Evolutionary conservation across 2,329 filamentous ascomycete genomes (phyloP), one percentile per base, ranked within the genome.

Genomic region (Drechslera avenae): DNA sequence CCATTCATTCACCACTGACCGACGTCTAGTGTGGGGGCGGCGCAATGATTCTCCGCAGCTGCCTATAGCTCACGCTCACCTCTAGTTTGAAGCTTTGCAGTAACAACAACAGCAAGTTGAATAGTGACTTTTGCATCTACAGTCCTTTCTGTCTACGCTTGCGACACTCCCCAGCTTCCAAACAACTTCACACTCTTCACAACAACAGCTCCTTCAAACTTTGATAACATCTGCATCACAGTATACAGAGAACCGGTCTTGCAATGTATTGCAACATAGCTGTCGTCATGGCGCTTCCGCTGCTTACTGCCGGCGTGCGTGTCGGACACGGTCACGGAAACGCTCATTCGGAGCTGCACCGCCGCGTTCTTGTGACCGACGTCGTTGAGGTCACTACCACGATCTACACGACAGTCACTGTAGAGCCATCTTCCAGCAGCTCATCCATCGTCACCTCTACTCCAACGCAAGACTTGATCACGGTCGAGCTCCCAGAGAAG

Each of bases 321-420:
- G 4, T 40, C 13, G 42, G 21, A 9, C 5, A 16, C 8, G 43
- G 16, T 9, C 5, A 16, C 8, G 43, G 16, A 1, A 42, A 54
- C 16, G 5, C 21, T 3, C 45, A 46, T 41, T 43, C 31, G n/a
- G 26, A 39, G 14, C 10, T 21, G 10, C n/a, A 51, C 13, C 36
- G 19, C 28, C 50, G 50, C 10, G 46, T 28, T 2, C 19, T 57
- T 10, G 31, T 35, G 13, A 46, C 50, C 1, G 14, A 52, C 13
- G 30, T 54, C 0, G 44, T 60, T 2, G 43, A 50, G n/a, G 44
- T 62, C 17, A 62, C 53, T 3, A 35, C 62, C 13, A 59, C 50
- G 0, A 28, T 56, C 3, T 35, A 41, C 17, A 32, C 14, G 4
- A 60, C 53, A 2, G 43, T 62, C 17, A 57, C 55, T 0, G 17